Percentiles rank a stretch among this genome's conserved stretches.
phyloP scores from a whole-genome alignment of 352 stramenopile genomes.

The Phytophthora tubulina region DNA sequence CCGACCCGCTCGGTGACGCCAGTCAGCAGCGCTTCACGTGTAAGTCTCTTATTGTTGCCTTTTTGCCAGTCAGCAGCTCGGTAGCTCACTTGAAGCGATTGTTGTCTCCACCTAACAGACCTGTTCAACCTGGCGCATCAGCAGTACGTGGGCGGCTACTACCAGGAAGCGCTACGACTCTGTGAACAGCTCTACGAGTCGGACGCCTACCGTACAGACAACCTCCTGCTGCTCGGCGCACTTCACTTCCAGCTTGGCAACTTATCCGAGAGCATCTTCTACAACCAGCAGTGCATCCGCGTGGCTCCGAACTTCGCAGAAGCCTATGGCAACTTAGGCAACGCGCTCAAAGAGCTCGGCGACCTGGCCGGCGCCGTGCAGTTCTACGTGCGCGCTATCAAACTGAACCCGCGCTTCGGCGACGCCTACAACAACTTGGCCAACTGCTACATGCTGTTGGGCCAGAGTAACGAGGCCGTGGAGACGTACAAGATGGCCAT shows the following conservation, averaged over 20 bases:
- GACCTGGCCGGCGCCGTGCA: constrained; percentile 91
- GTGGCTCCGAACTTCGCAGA: constrained; percentile 94
- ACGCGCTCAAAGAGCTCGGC: constrained; percentile 95
- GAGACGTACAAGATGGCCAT: constrained; percentile 96
- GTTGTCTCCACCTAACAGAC: constrained; percentile 40
- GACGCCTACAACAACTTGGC: constrained; percentile 95
- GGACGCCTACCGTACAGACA: constrained; percentile 91
- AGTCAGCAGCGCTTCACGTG: constrained; percentile 72
- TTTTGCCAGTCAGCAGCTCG: constrained; percentile 5
- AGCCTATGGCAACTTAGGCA: constrained; percentile 94
- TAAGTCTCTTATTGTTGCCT: constrained; percentile 44
- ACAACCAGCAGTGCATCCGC: constrained; percentile 95
- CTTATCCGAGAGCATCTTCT: constrained; percentile 94
- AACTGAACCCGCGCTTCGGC: constrained; percentile 91
- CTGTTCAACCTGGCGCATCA: constrained; percentile 83
- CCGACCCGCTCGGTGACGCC: constrained; percentile 50
- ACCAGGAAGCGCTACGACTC: constrained; percentile 82
- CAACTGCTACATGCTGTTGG: constrained; percentile 93
- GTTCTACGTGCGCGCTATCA: constrained; percentile 95
- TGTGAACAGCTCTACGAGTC: constrained; percentile 92
- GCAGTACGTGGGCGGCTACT: constrained; percentile 90
- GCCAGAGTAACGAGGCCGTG: constrained; percentile 89
- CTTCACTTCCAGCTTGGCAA: constrained; percentile 95
- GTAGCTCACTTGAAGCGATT: constrained; percentile 6
- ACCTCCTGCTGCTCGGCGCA: constrained; percentile 93